phyloP scores from a whole-genome alignment of 2,329 filamentous ascomycete genomes.

The Sclerotinia sclerotiorum region DNA sequence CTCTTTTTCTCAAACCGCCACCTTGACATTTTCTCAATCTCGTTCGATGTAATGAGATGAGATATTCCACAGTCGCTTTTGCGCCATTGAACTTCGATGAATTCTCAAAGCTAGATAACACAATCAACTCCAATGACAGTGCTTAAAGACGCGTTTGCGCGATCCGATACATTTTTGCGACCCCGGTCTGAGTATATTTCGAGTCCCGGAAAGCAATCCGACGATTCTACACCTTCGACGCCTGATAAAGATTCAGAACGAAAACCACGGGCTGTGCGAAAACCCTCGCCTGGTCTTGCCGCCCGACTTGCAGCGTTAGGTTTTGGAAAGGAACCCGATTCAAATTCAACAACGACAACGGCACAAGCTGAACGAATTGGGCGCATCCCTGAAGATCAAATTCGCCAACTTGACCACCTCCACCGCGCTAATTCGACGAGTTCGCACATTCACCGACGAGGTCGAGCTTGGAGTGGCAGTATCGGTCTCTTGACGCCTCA shows the following conservation, averaged over 20 bases:
- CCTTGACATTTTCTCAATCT: slow-evolving; percentile 5
- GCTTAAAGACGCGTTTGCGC: slow-evolving; percentile 29
- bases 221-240: slow-evolving; percentile 26
- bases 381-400: slow-evolving; percentile 68
- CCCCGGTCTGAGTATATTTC: slow-evolving; percentile 26
- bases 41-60: slow-evolving; percentile 18
- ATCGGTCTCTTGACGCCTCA: slow-evolving; percentile 43
- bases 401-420: slow-evolving; percentile 67
- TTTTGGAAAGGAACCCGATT: slow-evolving; percentile 47
- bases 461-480: slow-evolving; percentile 70
- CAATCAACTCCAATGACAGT: slow-evolving; percentile 29
- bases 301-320: slow-evolving; percentile 65
- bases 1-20: slow-evolving; percentile 1
- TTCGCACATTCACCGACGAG: slow-evolving; percentile 60
- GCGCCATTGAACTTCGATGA: slow-evolving; percentile 20
- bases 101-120: slow-evolving; percentile 13
- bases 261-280: slow-evolving; percentile 45
- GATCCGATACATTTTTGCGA: slow-evolving; percentile 30
- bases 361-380: slow-evolving; percentile 54
- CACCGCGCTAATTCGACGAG: slow-evolving; percentile 56
- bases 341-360: slow-evolving; percentile 25
- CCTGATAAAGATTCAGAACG: slow-evolving; percentile 29
- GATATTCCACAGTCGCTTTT: slow-evolving; percentile 16
- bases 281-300: slow-evolving; percentile 63
- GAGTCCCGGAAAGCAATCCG: slow-evolving; percentile 19